Evolutionary conservation across 1,284 basidiomycete species (phyloP).

Genomic region (Fomitiporia mediterranea): DNA sequence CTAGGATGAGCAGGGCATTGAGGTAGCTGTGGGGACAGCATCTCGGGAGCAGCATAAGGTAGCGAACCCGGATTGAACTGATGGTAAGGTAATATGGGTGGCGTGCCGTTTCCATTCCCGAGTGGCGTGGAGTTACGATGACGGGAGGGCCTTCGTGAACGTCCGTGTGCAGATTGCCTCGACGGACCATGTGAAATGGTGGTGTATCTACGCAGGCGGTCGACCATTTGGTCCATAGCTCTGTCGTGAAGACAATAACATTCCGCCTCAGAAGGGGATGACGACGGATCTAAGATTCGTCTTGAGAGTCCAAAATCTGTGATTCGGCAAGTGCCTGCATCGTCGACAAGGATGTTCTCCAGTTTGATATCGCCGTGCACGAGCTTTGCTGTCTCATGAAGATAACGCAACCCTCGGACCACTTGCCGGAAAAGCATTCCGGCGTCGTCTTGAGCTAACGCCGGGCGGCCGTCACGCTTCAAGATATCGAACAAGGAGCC

Average conservation of each 20-base stretch:
- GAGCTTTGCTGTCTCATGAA: constrained; percentile 76
- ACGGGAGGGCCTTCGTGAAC: constrained; percentile 36
- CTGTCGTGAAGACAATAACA: constrained; percentile 32
- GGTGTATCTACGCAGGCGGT: constrained; percentile 26
- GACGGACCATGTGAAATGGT: constrained; percentile 25
- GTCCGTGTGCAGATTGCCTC: constrained; percentile 34
- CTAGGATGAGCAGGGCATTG: constrained; percentile 20
- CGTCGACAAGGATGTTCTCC: constrained; percentile 92
- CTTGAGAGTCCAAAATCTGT: constrained; percentile 81
- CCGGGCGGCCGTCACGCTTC: constrained; percentile 61
- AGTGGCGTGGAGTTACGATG: constrained; percentile 59
- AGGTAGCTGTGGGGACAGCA: constrained; percentile 48
- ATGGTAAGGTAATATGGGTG: constrained; percentile 30
- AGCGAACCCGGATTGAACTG: constrained; percentile 78
- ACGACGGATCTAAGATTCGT: constrained; percentile 47
- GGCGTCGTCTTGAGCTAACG: constrained; percentile 68
- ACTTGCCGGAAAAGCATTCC: constrained; percentile 90
- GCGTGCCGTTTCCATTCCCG: constrained; percentile 30
- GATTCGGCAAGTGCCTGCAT: constrained; percentile 75
- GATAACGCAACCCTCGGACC: constrained; percentile 78
- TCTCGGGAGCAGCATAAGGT: constrained; percentile 84
- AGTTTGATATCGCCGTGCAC: constrained; percentile 95
- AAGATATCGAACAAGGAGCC: constrained; percentile 86
- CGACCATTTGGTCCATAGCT: constrained; percentile 24
- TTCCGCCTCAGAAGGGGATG: constrained; percentile 24